Evolutionary conservation across 768 basidiomycete species (phyloP).

Genomic region (Filobasidium floriforme): DNA sequence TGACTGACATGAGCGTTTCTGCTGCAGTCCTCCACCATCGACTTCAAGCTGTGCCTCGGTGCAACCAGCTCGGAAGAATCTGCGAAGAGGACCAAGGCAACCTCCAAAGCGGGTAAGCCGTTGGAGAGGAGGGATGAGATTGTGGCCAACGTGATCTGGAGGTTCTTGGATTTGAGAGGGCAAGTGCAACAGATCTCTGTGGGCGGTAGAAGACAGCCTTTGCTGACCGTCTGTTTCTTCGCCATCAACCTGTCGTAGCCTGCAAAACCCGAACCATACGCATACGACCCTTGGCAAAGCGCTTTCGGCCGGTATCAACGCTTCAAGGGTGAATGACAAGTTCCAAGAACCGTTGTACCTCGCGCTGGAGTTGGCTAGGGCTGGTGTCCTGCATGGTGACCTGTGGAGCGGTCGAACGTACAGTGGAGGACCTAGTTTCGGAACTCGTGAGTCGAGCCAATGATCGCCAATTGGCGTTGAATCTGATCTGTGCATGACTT

Average conservation of each 20-base stretch:
- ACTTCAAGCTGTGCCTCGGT: conserved; percentile 87
- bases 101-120: conserved; percentile 48
- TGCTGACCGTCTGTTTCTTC: background rate
- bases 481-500: background rate
- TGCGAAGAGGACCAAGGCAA: conserved; percentile 68
- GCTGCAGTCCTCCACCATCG: conserved; percentile 85
- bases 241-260: conserved; percentile 6
- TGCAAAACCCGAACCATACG: conserved; percentile 66
- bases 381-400: conserved; percentile 94
- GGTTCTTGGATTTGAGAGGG: conserved; percentile 93
- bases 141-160: conserved; percentile 96
- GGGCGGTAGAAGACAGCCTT: background rate
- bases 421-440: conserved; percentile 92
- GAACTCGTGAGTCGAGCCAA: conserved; percentile 57
- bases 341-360: conserved; percentile 95
- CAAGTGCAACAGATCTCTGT: conserved; percentile 47
- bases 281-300: conserved; percentile 87
- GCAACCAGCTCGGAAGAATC: conserved; percentile 75
- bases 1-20: background rate
- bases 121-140: conserved; percentile 98
- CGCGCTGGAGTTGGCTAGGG: conserved; percentile 87
- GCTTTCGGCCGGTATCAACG: conserved; percentile 72
- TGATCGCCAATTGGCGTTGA: background rate
- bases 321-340: conserved; percentile 84
- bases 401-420: conserved; percentile 79